A percentile compares a stretch with the other conserved stretches of the same genome.
Conservation (phyloP, 1,139 yeast genomes). For the Pichia sp. region DNA sequence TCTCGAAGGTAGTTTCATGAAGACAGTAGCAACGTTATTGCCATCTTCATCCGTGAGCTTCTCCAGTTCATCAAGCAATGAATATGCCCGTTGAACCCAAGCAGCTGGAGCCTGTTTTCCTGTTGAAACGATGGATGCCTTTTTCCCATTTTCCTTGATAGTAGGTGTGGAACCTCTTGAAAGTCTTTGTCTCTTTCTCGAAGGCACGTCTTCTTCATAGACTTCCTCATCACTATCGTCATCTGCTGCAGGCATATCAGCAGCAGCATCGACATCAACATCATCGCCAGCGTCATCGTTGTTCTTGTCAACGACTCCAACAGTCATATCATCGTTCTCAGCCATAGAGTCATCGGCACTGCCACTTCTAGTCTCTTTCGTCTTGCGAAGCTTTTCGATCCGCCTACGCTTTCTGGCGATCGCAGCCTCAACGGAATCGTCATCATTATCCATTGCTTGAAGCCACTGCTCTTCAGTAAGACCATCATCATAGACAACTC, state of each 20-base stretch:
- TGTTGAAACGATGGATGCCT: slow-evolving; percentile 9
- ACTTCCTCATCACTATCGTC: slow-evolving; percentile 25
- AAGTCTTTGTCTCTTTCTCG: slow-evolving; percentile 24
- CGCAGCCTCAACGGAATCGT: slow-evolving; percentile 37
- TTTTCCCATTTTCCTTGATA: slow-evolving; percentile 15
- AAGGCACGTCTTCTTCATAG: slow-evolving; percentile 18
- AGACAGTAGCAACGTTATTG: slow-evolving; percentile 50
- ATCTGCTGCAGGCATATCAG: slow-evolving; percentile 14
- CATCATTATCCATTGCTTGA: slow-evolving; percentile 66
- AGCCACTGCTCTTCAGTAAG: slow-evolving; percentile 79
- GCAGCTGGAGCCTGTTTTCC: slow-evolving; percentile 14
- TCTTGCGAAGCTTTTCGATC: slow-evolving; percentile 22
- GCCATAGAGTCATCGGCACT: slow-evolving; percentile 9
- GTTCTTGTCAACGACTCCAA: slow-evolving; percentile 4
- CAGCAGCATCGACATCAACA: slow-evolving; percentile 5
- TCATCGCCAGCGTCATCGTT: slow-evolving; percentile 10
- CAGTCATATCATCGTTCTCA: slow-evolving; percentile 11
- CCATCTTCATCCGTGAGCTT: slow-evolving; percentile 37
- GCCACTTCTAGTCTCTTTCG: slow-evolving; percentile 17
- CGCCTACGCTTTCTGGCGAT: slow-evolving; percentile 30
- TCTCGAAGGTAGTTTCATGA: slow-evolving; percentile 65
- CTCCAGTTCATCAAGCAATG: slow-evolving; percentile 42
- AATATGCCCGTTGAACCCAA: slow-evolving; percentile 16
- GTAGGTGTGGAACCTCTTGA: slow-evolving; percentile 19
- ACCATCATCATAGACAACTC: slow-evolving; percentile 59